Evolutionary conservation across 768 basidiomycete species (phyloP).

Genomic region (Neoboletus brunneissimus): DNA sequence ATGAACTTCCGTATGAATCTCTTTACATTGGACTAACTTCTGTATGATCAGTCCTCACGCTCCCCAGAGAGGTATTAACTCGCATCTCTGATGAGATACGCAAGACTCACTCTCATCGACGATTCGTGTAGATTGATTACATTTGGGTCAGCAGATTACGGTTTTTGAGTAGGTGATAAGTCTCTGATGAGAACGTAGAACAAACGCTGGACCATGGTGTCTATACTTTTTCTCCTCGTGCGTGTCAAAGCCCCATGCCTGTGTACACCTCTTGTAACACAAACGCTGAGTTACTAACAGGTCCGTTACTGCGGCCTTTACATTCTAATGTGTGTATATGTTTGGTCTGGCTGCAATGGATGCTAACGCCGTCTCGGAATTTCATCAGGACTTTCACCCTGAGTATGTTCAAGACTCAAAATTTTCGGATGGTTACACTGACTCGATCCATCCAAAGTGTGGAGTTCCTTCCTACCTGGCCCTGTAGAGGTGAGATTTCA

Average conservation of each 20-base stretch:
- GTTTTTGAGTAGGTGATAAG: neutral
- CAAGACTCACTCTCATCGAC: neutral
- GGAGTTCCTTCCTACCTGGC: constrained; percentile 10
- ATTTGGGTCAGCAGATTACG: neutral
- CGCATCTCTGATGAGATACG: no score
- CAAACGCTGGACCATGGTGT: neutral
- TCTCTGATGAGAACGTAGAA: neutral
- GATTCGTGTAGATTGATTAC: neutral
- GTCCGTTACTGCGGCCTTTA: constrained; percentile 13
- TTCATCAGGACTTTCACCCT: neutral
- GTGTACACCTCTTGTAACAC: no score
- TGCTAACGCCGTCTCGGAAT: neutral
- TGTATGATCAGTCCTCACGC: constrained; percentile 3
- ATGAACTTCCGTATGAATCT: neutral
- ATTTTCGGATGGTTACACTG: neutral
- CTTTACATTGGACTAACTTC: neutral
- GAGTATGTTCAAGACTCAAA: neutral
- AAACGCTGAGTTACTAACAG: neutral
- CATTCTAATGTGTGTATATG: neutral
- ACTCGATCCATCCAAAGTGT: constrained; percentile 1
- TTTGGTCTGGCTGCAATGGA: neutral
- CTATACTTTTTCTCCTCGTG: neutral
- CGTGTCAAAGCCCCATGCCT: neutral
- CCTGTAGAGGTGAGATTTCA: constrained; percentile 3
- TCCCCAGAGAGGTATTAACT: constrained; percentile 4